Percentiles rank a stretch among this genome's conserved stretches.
Evolutionary conservation across 2,329 filamentous ascomycete genomes (phyloP).

Genomic region (Fusarium paranaense): DNA sequence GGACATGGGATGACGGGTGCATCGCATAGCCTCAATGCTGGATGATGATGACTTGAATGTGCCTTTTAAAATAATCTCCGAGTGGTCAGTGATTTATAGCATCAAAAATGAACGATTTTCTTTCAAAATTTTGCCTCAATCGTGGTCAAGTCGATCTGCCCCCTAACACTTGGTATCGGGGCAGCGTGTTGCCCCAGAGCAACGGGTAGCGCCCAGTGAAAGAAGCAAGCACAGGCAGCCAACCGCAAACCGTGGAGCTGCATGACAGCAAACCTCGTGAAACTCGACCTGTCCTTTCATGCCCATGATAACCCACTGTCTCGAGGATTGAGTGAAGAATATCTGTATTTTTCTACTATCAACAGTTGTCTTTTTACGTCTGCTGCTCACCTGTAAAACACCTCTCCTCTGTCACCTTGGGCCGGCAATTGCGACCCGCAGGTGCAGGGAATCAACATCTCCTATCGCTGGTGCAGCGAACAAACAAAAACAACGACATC

Average conservation of each 20-base stretch:
- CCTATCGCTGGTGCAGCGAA: neutral
- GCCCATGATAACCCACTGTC: conserved; percentile 1
- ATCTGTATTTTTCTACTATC: neutral
- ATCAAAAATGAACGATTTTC: neutral
- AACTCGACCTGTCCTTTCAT: conserved; percentile 22
- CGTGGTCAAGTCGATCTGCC: too few relatives aligned
- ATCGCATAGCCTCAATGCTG: neutral
- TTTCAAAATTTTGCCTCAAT: neutral
- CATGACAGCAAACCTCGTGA: conserved; percentile 21
- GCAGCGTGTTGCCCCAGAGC: conserved; percentile 43
- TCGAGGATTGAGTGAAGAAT: neutral
- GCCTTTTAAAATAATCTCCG: neutral
- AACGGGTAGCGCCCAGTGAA: conserved; percentile 31
- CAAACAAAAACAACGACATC: conserved; percentile 9
- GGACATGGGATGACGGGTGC: neutral
- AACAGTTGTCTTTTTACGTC: neutral
- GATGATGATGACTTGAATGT: neutral
- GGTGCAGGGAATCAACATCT: neutral
- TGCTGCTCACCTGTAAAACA: neutral
- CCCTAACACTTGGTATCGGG: conserved; percentile 44
- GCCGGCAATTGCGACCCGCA: neutral
- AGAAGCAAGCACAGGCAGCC: conserved; percentile 35
- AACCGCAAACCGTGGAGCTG: conserved; percentile 26
- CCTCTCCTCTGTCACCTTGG: neutral
- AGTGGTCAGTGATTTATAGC: accelerated